phyloP scores from a whole-genome alignment of 23 red algal species.

The Cyanidiococcus yangmingshanensis region DNA sequence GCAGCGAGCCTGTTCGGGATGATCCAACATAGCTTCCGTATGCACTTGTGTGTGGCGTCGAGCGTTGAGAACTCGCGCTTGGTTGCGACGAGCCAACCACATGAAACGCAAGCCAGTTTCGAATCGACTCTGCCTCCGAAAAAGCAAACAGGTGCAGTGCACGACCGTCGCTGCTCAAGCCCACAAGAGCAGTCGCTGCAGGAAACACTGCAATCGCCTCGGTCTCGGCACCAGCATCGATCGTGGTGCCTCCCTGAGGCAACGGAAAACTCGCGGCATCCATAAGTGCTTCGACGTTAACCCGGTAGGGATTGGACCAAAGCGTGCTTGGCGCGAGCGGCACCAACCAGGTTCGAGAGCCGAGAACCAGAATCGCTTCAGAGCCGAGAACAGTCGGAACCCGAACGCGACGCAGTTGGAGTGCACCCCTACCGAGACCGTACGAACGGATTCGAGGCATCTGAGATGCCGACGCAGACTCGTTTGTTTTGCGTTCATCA shows the following conservation, averaged over 20 bases:
- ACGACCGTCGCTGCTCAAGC: background rate
- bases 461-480: no score
- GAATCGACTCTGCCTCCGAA: background rate
- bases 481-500: background rate
- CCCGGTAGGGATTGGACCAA: background rate
- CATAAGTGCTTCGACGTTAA: background rate
- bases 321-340: background rate
- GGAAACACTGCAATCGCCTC: slow-evolving; percentile 16
- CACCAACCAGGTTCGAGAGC: background rate
- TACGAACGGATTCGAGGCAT: background rate
- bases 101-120: background rate
- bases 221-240: background rate
- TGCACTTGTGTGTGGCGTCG: background rate
- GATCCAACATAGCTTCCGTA: background rate
- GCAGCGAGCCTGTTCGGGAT: background rate
- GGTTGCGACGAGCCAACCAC: background rate
- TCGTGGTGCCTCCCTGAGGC: background rate
- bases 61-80: no score
- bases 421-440: background rate
- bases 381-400: background rate
- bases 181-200: background rate
- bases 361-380: background rate
- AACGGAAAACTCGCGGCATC: background rate
- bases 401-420: background rate
- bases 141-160: background rate